Evolutionary conservation across 2,329 filamentous ascomycete species (phyloP).

Genomic region (Venturia pyrina): DNA sequence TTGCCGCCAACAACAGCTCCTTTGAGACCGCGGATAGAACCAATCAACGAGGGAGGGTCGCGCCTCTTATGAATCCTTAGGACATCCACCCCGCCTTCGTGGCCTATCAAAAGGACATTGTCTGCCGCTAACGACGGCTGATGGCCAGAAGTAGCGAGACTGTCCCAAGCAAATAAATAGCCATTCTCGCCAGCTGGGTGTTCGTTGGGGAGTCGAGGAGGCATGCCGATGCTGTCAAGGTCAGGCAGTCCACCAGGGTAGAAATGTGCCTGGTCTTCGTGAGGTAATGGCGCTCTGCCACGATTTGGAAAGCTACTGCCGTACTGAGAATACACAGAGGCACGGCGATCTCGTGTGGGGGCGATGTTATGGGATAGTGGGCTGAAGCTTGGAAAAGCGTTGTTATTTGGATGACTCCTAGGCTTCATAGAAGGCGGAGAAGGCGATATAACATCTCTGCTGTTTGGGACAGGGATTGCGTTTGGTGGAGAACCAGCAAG

Average conservation of each 20-base stretch:
- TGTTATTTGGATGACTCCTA: constrained; percentile 39
- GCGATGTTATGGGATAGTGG: constrained; percentile 23
- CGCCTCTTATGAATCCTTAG: constrained; percentile 63
- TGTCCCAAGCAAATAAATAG: constrained; percentile 76
- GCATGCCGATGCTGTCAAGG: constrained; percentile 43
- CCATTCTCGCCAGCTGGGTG: constrained; percentile 47
- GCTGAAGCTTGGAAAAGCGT: constrained; percentile 33
- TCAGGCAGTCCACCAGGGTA: constrained; percentile 56
- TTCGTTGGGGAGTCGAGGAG: constrained; percentile 23
- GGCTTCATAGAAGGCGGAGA: constrained; percentile 22
- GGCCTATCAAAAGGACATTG: constrained; percentile 66
- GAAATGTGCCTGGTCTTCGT: constrained; percentile 68
- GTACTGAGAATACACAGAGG: constrained; percentile 44
- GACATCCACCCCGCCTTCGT: constrained; percentile 69
- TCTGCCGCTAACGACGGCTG: constrained; percentile 37
- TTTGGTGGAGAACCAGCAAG: constrained; percentile 12
- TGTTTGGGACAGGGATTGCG: constrained; percentile 2
- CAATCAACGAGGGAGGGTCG: constrained; percentile 49
- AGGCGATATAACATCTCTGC: constrained; percentile 11
- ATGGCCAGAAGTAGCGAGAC: constrained; percentile 40
- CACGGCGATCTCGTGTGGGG: constrained; percentile 31
- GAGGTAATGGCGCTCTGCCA: constrained; percentile 56
- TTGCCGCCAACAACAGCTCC: constrained; percentile 77
- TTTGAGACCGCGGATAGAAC: constrained; percentile 63
- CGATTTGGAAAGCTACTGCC: constrained; percentile 31